Percentiles rank a stretch among this genome's conserved stretches.
These are phyloP conservation scores for Zizania palustris DNA, from an alignment of 202 grass and related monocot genomes.

Conservation along the genomic window DNA sequence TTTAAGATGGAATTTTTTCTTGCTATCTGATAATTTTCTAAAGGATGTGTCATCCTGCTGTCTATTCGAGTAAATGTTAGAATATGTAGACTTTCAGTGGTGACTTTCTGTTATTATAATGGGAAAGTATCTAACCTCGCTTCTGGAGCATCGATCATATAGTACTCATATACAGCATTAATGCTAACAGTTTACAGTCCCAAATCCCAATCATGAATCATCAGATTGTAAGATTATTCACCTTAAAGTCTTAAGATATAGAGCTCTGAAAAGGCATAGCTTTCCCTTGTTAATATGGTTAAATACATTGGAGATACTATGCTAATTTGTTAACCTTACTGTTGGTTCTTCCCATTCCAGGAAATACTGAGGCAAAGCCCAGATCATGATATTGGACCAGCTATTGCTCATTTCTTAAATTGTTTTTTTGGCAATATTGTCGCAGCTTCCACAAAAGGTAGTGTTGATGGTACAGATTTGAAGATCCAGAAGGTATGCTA, in stretches of 20 bases:
- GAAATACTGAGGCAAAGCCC: slow-evolving; percentile 79
- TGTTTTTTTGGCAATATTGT: slow-evolving; percentile 77
- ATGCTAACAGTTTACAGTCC: not conserved
- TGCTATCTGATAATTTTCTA: not conserved
- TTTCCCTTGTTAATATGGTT: not conserved
- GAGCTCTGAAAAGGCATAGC: not conserved
- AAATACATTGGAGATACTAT: slow-evolving; percentile 1
- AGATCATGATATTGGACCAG: slow-evolving; percentile 83
- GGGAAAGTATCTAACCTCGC: not conserved
- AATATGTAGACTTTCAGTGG: not conserved
- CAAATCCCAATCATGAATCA: too few relatives aligned
- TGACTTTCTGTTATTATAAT: not conserved
- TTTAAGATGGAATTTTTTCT: not conserved
- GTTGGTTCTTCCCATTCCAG: slow-evolving; percentile 48
- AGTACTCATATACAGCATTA: not conserved
- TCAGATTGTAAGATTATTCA: not conserved
- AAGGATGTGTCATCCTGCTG: not conserved
- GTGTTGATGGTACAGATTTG: slow-evolving; percentile 39
- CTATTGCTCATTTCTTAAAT: slow-evolving; percentile 89
- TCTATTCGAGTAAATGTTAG: not conserved
- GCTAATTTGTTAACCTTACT: slow-evolving; percentile 28
- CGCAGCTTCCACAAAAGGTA: slow-evolving; percentile 55
- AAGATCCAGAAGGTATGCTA: slow-evolving; percentile 70
- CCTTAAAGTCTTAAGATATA: too few relatives aligned
- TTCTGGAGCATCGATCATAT: not conserved